These are phyloP conservation scores for Cochlearia excelsa DNA, from an alignment of 345 rosid species.

Conservation along the genomic window DNA sequence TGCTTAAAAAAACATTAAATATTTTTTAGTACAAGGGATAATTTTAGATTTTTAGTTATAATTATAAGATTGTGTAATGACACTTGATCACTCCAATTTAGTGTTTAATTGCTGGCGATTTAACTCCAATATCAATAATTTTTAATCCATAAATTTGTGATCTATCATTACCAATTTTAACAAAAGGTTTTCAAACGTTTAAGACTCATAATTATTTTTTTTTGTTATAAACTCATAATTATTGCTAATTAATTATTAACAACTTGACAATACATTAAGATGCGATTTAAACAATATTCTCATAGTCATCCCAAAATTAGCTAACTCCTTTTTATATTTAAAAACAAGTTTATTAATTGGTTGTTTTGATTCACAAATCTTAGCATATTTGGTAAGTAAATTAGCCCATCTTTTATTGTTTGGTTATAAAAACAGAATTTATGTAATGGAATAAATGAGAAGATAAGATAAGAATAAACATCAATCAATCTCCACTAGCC, in stretches of 20 bases:
- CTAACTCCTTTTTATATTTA: constrained; percentile 1
- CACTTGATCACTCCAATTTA: background rate
- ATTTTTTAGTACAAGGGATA: too few species aligned
- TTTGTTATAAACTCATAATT: background rate
- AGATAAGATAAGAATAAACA: constrained; percentile 30
- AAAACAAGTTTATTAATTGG: constrained; percentile 16
- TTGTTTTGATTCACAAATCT: background rate
- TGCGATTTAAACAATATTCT: background rate
- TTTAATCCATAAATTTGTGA: background rate
- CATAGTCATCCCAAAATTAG: constrained; percentile 12
- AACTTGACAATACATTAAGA: constrained; percentile 4
- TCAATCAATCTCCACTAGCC: constrained; percentile 29
- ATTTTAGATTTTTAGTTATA: too few species aligned
- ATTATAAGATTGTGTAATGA: background rate
- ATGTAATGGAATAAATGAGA: background rate
- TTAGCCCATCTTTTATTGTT: background rate
- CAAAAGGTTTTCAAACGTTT: constrained; percentile 1
- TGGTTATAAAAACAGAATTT: too few species aligned
- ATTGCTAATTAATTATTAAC: constrained; percentile 6
- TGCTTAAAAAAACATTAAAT: too few species aligned
- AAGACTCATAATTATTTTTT: background rate
- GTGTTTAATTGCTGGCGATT: background rate
- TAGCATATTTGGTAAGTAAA: background rate
- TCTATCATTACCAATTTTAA: background rate
- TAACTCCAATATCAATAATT: background rate